Base-by-base conservation (phyloP, 352 stramenopile genomes). In the Phytophthora pluvialis region DNA sequence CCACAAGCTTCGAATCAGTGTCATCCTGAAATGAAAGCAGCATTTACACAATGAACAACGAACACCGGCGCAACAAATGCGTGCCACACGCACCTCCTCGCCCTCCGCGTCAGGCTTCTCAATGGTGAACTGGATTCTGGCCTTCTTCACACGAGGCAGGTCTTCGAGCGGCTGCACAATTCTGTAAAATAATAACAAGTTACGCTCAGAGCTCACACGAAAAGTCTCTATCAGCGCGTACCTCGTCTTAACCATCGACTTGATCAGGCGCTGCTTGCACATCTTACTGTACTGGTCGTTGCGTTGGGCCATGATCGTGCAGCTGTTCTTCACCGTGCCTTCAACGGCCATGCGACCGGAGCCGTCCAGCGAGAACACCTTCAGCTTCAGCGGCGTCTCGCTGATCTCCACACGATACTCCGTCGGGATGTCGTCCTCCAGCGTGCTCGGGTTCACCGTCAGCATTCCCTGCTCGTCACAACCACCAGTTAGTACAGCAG, bases 321-420 rank as follows among this genome's bases (percentile, higher is more conserved):
- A 94, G 71, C 78, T 94, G 58, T 93, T 88, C 70, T 89, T 95
- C 33, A 95, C 83, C 0, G 83, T 93, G 46, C 88, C 88, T 70
- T 95, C 88, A 47, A 95, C 90, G 18, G 88, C 88, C 88, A 95
- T 94, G 42, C 88, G 83, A 3, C 88, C 88, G 8, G 88, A 94
- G 21, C 86, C 88, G 57, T 95, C 88, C 16, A 93, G 78, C 13
- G 85, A 94, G 40, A 95, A 94, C 31, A 95, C 85, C 50, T 91
- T 91, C 52, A 94, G 73, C 74, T 91, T 90, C 40, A 94, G 68
- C 42, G 83, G 82, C 26, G 85, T 90, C 67, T 87, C 78, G 44
- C 81, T 79, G 29, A 94, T 89, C 61, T 93, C 85, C 26, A 93
- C 78, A 26, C 84, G 81, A 64, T 94, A 95, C 58, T 95, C 88